Evolutionary conservation across 179 eudicot species (phyloP).

Genomic region (Carnegiea gigantea): DNA sequence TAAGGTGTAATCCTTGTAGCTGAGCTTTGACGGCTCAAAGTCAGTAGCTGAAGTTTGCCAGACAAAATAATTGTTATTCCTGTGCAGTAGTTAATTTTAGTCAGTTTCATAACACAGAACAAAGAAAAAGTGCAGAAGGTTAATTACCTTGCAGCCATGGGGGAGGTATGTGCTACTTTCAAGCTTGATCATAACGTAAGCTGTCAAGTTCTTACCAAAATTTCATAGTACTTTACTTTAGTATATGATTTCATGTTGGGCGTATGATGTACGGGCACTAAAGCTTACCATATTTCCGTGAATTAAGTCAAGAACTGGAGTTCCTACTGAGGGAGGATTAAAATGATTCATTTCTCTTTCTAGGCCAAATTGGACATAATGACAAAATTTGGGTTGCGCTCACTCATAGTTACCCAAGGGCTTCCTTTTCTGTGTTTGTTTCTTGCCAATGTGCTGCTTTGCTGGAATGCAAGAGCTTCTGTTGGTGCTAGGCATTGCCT

Average conservation of each 20-base stretch:
- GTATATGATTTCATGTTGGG: not conserved
- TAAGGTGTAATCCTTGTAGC: too few species aligned
- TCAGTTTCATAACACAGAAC: not conserved
- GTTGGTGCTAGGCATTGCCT: not conserved
- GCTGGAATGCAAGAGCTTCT: not conserved
- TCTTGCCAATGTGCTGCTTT: not conserved
- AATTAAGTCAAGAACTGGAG: not conserved
- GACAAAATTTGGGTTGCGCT: not conserved
- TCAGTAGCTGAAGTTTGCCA: not conserved
- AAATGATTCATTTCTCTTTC: not conserved
- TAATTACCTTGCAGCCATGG: not conserved
- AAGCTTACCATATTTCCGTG: not conserved
- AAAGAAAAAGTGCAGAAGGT: not conserved
- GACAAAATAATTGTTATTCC: not conserved
- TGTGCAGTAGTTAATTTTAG: not conserved
- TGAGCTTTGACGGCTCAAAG: not conserved
- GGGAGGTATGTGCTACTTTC: not conserved
- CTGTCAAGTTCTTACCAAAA: not conserved
- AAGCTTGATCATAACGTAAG: not conserved
- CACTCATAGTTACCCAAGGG: not conserved
- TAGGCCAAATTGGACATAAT: too few species aligned
- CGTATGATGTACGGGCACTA: not conserved
- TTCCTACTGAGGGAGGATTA: not conserved
- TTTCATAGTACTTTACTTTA: not conserved
- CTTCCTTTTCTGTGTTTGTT: not conserved